A percentile compares a stretch with the other conserved stretches of the same genome.
Evolutionary conservation across 164 flowering plant genomes (phyloP).

Genomic region (Umbellularia californica): DNA sequence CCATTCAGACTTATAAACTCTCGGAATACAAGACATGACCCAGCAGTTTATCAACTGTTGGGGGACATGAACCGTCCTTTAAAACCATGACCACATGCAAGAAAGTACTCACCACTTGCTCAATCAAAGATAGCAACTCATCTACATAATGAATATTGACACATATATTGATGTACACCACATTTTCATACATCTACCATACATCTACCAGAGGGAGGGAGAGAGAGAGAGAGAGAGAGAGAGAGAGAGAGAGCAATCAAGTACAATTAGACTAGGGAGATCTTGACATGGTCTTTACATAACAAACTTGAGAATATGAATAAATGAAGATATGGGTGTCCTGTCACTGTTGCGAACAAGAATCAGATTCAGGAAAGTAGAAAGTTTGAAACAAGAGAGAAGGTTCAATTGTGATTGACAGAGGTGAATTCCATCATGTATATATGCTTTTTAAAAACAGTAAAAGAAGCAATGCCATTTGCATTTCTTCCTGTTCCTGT

Average conservation of each 20-base stretch:
- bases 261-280: not conserved
- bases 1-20: too few relatives aligned
- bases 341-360: conserved; percentile 5
- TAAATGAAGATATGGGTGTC: not conserved
- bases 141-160: not conserved
- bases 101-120: not conserved
- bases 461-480: conserved; percentile 9
- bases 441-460: not conserved
- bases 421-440: conserved; percentile 15
- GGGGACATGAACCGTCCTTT: too few relatives aligned
- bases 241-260: too few relatives aligned
- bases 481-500: conserved; percentile 1
- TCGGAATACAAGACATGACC: too few relatives aligned
- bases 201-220: too few relatives aligned
- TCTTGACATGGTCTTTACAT: not conserved
- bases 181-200: not conserved
- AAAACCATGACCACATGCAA: not conserved
- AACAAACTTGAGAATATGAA: not conserved
- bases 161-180: not conserved
- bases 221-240: too few relatives aligned
- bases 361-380: conserved; percentile 16
- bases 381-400: not conserved
- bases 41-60: too few relatives aligned
- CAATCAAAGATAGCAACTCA: not conserved
- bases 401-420: conserved; percentile 8